Conservation (phyloP, 2,329 filamentous ascomycete species). For the Penicillium freii region DNA sequence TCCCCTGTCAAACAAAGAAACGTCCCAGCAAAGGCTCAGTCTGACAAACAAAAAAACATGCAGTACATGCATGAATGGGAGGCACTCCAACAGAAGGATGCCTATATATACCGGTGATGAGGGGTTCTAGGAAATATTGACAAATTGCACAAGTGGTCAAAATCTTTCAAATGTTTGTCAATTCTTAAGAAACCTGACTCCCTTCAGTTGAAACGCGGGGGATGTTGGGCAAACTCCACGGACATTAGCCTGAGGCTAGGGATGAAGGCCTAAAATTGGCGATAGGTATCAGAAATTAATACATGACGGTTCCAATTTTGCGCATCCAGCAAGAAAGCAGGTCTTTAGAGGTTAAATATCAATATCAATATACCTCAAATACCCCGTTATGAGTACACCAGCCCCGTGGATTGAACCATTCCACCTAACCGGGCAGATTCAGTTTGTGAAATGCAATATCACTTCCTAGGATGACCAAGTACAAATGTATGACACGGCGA, state of each 20-base stretch:
- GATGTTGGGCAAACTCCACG: not conserved
- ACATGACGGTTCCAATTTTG: not conserved
- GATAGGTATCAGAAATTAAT: not conserved
- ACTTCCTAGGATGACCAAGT: not conserved
- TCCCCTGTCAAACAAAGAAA: no score
- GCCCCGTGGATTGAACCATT: constrained; percentile 4
- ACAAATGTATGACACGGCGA: not conserved
- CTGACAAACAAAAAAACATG: no score
- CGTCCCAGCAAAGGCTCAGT: no score
- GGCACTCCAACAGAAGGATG: no score
- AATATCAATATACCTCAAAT: constrained; percentile 5
- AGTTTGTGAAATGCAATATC: not conserved
- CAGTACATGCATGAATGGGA: no score
- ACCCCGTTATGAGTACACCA: constrained; percentile 4
- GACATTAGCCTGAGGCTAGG: not conserved
- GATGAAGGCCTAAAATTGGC: not conserved
- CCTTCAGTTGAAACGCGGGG: not conserved
- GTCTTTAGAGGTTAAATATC: not conserved
- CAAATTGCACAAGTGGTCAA: no score
- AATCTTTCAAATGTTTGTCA: no score
- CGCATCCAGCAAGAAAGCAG: not conserved
- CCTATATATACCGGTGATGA: no score
- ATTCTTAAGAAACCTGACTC: no score
- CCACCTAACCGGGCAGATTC: not conserved
- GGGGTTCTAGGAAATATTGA: no score